A percentile compares a stretch with the other conserved stretches of the same genome.
phyloP scores from a whole-genome alignment of 2,329 filamentous ascomycete genomes.

The Colletotrichum chrysophilum region DNA sequence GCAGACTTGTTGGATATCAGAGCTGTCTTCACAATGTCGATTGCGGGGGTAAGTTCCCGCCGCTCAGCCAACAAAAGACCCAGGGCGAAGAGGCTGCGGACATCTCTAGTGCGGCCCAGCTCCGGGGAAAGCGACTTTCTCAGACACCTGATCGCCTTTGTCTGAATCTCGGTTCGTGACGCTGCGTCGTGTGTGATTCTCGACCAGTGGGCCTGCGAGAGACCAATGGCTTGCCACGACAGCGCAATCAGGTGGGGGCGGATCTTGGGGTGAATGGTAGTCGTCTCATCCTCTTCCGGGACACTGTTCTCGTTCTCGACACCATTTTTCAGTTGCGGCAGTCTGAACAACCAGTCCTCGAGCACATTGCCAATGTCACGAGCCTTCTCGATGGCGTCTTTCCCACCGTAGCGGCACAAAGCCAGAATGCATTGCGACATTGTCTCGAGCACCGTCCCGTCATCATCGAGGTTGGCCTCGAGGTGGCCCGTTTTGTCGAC shows the following conservation, averaged over 20 bases:
- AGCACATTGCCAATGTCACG: slow-evolving; percentile 72
- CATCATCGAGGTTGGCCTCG: slow-evolving; percentile 77
- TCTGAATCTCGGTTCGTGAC: slow-evolving; percentile 74
- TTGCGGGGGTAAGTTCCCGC: slow-evolving; percentile 78
- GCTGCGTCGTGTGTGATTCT: slow-evolving; percentile 78
- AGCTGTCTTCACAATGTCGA: slow-evolving; percentile 81
- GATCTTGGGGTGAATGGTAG: slow-evolving; percentile 48
- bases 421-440: slow-evolving; percentile 81
- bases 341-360: slow-evolving; percentile 75
- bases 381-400: slow-evolving; percentile 79
- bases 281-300: slow-evolving; percentile 36
- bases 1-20: slow-evolving; percentile 64
- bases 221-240: slow-evolving; percentile 84
- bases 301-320: slow-evolving; percentile 33
- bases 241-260: slow-evolving; percentile 67
- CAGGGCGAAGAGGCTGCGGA: slow-evolving; percentile 81
- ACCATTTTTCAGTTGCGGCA: slow-evolving; percentile 39
- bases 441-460: slow-evolving; percentile 78
- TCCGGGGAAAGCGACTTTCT: slow-evolving; percentile 74
- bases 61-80: slow-evolving; percentile 88
- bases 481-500: slow-evolving; percentile 77
- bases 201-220: slow-evolving; percentile 88
- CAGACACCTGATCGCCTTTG: slow-evolving; percentile 77
- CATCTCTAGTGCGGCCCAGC: slow-evolving; percentile 68
- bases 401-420: slow-evolving; percentile 81